Conservation (phyloP, 176 grass and related monocot genomes). For the Bothriochloa decipiens region DNA sequence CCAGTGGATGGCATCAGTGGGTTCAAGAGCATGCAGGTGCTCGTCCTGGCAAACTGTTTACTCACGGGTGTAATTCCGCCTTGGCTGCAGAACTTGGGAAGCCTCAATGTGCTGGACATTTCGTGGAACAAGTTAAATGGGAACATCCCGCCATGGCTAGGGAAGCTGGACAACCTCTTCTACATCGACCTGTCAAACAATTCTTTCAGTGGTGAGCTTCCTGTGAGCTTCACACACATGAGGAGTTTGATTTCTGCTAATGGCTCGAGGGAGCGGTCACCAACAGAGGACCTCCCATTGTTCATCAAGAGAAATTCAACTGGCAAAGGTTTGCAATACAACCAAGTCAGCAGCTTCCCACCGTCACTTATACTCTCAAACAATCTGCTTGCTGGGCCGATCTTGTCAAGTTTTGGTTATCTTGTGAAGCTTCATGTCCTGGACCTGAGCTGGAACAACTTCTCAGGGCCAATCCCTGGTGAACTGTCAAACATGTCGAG, state of each 20-base stretch:
- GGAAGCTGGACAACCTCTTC: conserved; percentile 71
- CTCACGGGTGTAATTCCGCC: conserved; percentile 61
- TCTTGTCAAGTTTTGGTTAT: conserved; percentile 58
- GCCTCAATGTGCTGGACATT: conserved; percentile 79
- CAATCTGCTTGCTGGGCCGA: conserved; percentile 62
- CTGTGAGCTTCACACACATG: conserved; percentile 62
- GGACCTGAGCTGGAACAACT: conserved; percentile 77
- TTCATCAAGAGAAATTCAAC: conserved; percentile 79
- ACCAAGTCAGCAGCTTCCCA: conserved; percentile 86
- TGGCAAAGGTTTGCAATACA: conserved; percentile 75
- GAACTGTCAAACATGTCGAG: conserved; percentile 74
- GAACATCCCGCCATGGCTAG: conserved; percentile 62
- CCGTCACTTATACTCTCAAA: conserved; percentile 67
- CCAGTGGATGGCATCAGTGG: conserved; percentile 66
- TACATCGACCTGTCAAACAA: conserved; percentile 94
- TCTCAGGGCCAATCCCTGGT: conserved; percentile 73
- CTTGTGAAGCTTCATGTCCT: conserved; percentile 69
- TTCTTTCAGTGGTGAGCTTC: conserved; percentile 73
- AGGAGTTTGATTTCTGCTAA: conserved; percentile 53
- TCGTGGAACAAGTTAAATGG: conserved; percentile 88
- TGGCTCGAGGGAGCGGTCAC: conserved; percentile 21
- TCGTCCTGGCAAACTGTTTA: conserved; percentile 87
- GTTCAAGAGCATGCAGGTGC: conserved; percentile 71
- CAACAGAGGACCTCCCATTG: conserved; percentile 48
- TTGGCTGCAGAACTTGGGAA: conserved; percentile 60